Percentiles rank a stretch among this genome's conserved stretches.
These are phyloP conservation scores for Passalora sequoiae DNA, from an alignment of 2,329 filamentous ascomycete species.

Conservation along the genomic window DNA sequence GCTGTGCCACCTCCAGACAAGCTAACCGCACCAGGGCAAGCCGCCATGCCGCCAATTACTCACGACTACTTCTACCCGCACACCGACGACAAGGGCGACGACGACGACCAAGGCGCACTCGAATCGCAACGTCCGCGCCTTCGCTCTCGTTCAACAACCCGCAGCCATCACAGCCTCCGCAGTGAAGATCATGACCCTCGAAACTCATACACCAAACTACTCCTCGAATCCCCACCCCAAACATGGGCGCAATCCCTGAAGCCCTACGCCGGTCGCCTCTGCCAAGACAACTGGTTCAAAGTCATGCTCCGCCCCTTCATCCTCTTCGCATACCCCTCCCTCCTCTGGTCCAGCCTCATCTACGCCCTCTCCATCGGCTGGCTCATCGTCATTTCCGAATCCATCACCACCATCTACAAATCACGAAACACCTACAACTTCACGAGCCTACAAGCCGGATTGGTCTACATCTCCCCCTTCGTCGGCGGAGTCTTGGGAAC, in stretches of 20 bases:
- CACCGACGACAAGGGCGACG: background rate
- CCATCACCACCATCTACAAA: slow-evolving; percentile 74
- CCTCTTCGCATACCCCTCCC: slow-evolving; percentile 78
- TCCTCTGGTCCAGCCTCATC: slow-evolving; percentile 80
- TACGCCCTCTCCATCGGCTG: slow-evolving; percentile 88
- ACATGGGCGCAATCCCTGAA: slow-evolving; percentile 70
- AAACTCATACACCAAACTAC: slow-evolving; percentile 61
- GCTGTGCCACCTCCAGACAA: slow-evolving; percentile 1
- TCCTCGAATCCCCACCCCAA: slow-evolving; percentile 61
- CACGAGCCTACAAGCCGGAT: slow-evolving; percentile 69
- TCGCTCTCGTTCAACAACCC: slow-evolving; percentile 1
- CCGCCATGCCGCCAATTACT: background rate
- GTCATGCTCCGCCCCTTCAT: slow-evolving; percentile 77
- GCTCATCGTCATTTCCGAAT: slow-evolving; percentile 92
- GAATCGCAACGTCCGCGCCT: slow-evolving; percentile 7
- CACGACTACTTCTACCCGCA: slow-evolving; percentile 19
- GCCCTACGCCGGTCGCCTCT: slow-evolving; percentile 72
- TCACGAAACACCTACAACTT: slow-evolving; percentile 70
- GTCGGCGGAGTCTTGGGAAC: slow-evolving; percentile 86
- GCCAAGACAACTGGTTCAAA: slow-evolving; percentile 71
- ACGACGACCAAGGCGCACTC: background rate
- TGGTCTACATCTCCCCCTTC: slow-evolving; percentile 88
- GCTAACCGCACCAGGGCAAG: background rate
- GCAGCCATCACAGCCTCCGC: background rate
- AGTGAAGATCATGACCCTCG: slow-evolving; percentile 10